phyloP scores from a whole-genome alignment of 2,329 filamentous ascomycete genomes.

The Canariomyces notabilis region DNA sequence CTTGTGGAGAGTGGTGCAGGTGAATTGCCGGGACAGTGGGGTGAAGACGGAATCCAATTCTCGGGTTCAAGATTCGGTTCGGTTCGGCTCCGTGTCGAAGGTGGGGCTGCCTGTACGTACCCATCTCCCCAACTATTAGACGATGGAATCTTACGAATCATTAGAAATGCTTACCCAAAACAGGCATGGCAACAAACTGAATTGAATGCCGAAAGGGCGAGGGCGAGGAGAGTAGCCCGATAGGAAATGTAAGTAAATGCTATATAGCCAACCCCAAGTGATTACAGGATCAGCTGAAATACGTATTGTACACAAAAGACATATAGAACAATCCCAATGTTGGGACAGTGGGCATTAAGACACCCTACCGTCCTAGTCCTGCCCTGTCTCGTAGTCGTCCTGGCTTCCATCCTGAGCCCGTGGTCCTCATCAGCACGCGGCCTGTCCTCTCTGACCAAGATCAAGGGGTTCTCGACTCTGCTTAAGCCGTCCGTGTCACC shows the following conservation, averaged over 20 bases:
- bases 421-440: constrained; percentile 8
- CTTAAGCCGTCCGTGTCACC: constrained; percentile 7
- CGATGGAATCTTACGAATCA: not conserved
- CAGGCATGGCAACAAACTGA: not conserved
- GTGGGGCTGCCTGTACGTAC: not conserved
- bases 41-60: not conserved
- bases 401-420: constrained; percentile 17
- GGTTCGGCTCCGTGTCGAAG: not conserved
- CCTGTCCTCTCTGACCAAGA: constrained; percentile 7
- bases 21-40: not conserved
- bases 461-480: constrained; percentile 10
- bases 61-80: not conserved
- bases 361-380: constrained; percentile 16
- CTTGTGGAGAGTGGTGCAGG: too few species aligned
- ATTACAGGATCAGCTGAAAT: not conserved
- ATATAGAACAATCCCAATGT: constrained; percentile 11
- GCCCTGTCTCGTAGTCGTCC: constrained; percentile 14
- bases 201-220: constrained; percentile 3
- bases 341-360: constrained; percentile 9
- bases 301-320: not conserved
- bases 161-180: constrained; percentile 14
- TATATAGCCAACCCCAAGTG: not conserved
- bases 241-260: not conserved
- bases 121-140: not conserved
- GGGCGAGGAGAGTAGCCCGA: not conserved